Percentiles rank a stretch among this genome's conserved stretches.
phyloP scores from a whole-genome alignment of 2,329 filamentous ascomycete genomes.

The Drechslera avenae region DNA sequence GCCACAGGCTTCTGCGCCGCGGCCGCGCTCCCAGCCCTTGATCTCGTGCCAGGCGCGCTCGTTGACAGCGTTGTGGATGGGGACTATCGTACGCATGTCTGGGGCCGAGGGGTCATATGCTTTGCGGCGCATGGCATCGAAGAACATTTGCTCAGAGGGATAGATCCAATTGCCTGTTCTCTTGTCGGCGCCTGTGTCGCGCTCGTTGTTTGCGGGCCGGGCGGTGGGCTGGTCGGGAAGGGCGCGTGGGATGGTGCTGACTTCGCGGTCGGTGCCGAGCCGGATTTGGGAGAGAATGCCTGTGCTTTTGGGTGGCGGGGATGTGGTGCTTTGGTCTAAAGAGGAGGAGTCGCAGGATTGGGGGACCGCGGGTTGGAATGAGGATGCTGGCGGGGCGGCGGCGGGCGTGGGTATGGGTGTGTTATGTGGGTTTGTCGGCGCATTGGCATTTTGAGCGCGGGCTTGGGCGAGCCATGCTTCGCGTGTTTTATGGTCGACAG shows the following conservation, averaged over 20 bases:
- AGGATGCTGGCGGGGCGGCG: constrained; percentile 31
- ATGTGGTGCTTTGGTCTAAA: constrained; percentile 38
- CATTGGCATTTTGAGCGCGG: constrained; percentile 49
- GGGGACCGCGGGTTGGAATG: constrained; percentile 25
- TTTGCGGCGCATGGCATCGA: constrained; percentile 94
- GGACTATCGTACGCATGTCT: constrained; percentile 91
- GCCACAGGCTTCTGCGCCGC: constrained; percentile 66
- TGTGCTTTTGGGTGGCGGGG: constrained; percentile 24
- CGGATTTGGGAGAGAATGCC: constrained; percentile 37
- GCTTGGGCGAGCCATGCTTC: constrained; percentile 83
- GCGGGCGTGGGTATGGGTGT: constrained; percentile 16
- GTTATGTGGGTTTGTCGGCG: constrained; percentile 25
- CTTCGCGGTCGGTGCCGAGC: constrained; percentile 53
- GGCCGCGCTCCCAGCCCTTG: constrained; percentile 78
- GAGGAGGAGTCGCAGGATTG: constrained; percentile 48
- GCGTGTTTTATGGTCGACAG: constrained; percentile 88
- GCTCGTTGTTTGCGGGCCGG: constrained; percentile 72
- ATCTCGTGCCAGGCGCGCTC: constrained; percentile 96
- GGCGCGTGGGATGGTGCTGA: constrained; percentile 47
- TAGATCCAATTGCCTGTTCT: constrained; percentile 92
- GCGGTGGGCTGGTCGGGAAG: constrained; percentile 35
- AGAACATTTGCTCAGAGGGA: constrained; percentile 96
- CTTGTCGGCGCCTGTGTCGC: constrained; percentile 68
- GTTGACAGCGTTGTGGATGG: constrained; percentile 98
- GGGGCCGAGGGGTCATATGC: constrained; percentile 70